Percentiles rank a stretch among this genome's conserved stretches.
phyloP scores from a whole-genome alignment of 208 protist genomes.

The Wallacemonas sp. region DNA sequence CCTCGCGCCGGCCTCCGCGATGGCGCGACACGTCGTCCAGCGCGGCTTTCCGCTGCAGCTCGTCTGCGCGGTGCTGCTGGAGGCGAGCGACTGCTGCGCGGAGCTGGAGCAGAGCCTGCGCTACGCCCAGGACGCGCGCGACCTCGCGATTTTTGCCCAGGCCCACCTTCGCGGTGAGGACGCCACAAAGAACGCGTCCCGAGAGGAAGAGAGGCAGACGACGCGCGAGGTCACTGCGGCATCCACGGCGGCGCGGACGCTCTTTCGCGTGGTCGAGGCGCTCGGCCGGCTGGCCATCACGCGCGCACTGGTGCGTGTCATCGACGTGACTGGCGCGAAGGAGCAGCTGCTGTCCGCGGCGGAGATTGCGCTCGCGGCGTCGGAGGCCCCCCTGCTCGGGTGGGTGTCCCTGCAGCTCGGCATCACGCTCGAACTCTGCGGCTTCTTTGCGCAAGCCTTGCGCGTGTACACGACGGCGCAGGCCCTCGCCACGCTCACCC shows the following conservation, averaged over 20 bases:
- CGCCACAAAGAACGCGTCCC: slow-evolving; percentile 7
- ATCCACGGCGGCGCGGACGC: neutral
- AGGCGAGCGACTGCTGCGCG: slow-evolving; percentile 45
- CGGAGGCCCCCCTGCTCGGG: slow-evolving; percentile 41
- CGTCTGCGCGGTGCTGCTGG: slow-evolving; percentile 48
- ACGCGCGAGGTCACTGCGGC: neutral
- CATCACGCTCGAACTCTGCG: slow-evolving; percentile 55
- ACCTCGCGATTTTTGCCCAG: slow-evolving; percentile 28
- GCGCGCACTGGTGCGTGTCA: slow-evolving; percentile 47
- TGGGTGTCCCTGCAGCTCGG: slow-evolving; percentile 61
- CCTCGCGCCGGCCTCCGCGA: slow-evolving; percentile 5
- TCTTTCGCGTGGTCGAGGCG: slow-evolving; percentile 32
- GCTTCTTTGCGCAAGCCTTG: slow-evolving; percentile 43
- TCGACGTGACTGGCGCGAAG: slow-evolving; percentile 46
- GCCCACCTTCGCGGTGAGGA: slow-evolving; percentile 4
- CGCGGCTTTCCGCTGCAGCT: slow-evolving; percentile 35
- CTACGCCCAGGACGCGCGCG: slow-evolving; percentile 40
- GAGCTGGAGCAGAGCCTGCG: slow-evolving; percentile 52
- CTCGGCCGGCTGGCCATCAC: slow-evolving; percentile 50
- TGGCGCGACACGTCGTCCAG: slow-evolving; percentile 10
- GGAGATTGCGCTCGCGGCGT: slow-evolving; percentile 29
- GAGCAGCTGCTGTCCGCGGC: slow-evolving; percentile 40
- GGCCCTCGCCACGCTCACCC: slow-evolving; percentile 30
- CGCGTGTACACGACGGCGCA: slow-evolving; percentile 43
- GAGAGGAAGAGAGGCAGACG: neutral